Conservation (phyloP, 2,329 filamentous ascomycete species). For the Colletotrichum sp. region DNA sequence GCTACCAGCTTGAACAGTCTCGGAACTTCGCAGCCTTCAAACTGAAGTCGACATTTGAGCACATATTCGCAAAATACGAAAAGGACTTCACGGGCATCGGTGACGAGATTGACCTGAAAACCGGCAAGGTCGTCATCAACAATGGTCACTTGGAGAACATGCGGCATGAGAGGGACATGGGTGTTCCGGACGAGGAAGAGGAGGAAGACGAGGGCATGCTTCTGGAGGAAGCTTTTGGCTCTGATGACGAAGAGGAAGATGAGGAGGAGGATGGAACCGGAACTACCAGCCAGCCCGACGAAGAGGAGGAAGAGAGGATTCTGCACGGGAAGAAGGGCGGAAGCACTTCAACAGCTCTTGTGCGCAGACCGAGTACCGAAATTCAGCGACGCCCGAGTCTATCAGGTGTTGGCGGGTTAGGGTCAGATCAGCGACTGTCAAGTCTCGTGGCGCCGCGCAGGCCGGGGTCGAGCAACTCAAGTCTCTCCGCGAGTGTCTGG, state of each 20-base stretch:
- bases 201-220: slow-evolving; percentile 39
- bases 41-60: slow-evolving; percentile 84
- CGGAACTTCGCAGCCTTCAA: slow-evolving; percentile 71
- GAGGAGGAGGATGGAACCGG: slow-evolving; percentile 22
- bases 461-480: slow-evolving; percentile 21
- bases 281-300: slow-evolving; percentile 21
- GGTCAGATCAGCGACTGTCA: slow-evolving; percentile 18
- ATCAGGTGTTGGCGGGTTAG: background rate
- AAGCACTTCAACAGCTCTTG: background rate
- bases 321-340: slow-evolving; percentile 13
- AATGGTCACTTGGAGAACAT: slow-evolving; percentile 79
- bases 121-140: slow-evolving; percentile 84
- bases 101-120: slow-evolving; percentile 87
- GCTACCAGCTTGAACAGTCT: slow-evolving; percentile 63
- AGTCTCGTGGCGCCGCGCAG: slow-evolving; percentile 25
- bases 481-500: slow-evolving; percentile 7
- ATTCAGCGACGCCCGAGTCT: background rate
- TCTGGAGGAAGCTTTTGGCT: slow-evolving; percentile 31
- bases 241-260: slow-evolving; percentile 26
- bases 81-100: slow-evolving; percentile 82
- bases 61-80: slow-evolving; percentile 88
- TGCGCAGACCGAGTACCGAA: background rate
- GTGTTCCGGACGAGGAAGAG: slow-evolving; percentile 35
- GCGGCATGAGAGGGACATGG: slow-evolving; percentile 61
- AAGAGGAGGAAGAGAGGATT: slow-evolving; percentile 31